phyloP scores from a whole-genome alignment of 2,329 filamentous ascomycete species.

The Leptodontidium sp. region DNA sequence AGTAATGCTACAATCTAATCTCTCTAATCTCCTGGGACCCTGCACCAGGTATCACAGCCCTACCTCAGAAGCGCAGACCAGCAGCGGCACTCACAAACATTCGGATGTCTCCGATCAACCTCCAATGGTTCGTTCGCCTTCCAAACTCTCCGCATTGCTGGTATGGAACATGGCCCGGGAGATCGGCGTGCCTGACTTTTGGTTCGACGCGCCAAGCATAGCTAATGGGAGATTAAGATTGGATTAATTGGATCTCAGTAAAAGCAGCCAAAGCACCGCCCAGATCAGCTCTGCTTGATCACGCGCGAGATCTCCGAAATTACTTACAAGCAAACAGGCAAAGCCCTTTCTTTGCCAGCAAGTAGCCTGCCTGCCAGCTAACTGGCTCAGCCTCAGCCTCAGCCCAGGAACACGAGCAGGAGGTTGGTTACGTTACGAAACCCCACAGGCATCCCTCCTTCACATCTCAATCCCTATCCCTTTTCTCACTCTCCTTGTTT shows the following conservation, averaged over 20 bases:
- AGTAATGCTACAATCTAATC: too few species aligned
- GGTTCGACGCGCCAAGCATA: slow-evolving; percentile 11
- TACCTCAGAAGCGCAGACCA: not conserved
- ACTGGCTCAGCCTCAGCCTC: not conserved
- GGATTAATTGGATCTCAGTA: not conserved
- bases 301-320: slow-evolving; percentile 6
- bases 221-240: slow-evolving; percentile 14
- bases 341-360: not conserved
- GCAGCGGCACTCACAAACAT: not conserved
- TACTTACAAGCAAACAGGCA: not conserved
- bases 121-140: not conserved
- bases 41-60: slow-evolving; percentile 5
- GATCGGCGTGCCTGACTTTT: slow-evolving; percentile 11
- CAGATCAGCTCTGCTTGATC: not conserved
- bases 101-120: slow-evolving; percentile 3
- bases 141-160: not conserved
- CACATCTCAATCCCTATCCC: not conserved
- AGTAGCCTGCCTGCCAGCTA: not conserved
- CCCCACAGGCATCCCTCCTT: slow-evolving; percentile 1
- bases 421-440: slow-evolving; percentile 7
- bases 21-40: not conserved
- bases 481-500: slow-evolving; percentile 7
- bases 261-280: not conserved
- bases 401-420: not conserved
- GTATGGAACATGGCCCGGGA: not conserved